Base-by-base conservation (phyloP, 148 eudicot species). In the Silene conica region DNA sequence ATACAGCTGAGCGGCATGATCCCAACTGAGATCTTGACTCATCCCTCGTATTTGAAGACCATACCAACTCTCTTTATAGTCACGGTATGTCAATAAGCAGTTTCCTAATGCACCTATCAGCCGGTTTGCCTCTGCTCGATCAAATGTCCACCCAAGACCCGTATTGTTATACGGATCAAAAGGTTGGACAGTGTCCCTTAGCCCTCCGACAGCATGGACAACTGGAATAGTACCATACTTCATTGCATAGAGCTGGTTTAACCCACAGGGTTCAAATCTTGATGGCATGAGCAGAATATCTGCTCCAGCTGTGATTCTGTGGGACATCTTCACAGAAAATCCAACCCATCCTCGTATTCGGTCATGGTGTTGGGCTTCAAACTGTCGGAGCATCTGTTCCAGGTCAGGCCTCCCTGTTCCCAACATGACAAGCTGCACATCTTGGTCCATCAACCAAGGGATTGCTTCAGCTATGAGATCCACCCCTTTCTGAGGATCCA, bases 221-320 rank as follows among this genome's bases (percentile, higher is more conserved):
- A 96, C 97, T 0, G 99, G 99, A 34, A 96, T 75, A 2, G 99
- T 96, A 38, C 99, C 99, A 66, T 96, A 96, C 19, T 55, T 77
- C 99, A 96, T 96, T 0, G 99, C 99, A 70, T 96, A 96, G 1
- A 96, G 82, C 81, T 96, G 99, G 80, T 96, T 96, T 54, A 96
- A 85, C 72, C 99, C 99, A 78, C 99, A 96, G 1, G 99, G 99
- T 79, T 96, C 96, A 19, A 96, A 96, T 67, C 99, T 85, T 0
- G 99, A 96, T 3, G 99, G 99, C 99, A 96, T 92, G 46, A 92
- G 87, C 57, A 96, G 69, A 61, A 96, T 89, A 78, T 96, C 99
- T 0, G 88, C 92, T 14, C 99, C 99, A 19, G 99, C 99, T 0
- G 99, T 96, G 67, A 96, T 96, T 12, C 97, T 80, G 59, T 96